phyloP scores from a whole-genome alignment of 225 moss, liverwort and hornwort species.

The Ulota crispa region DNA sequence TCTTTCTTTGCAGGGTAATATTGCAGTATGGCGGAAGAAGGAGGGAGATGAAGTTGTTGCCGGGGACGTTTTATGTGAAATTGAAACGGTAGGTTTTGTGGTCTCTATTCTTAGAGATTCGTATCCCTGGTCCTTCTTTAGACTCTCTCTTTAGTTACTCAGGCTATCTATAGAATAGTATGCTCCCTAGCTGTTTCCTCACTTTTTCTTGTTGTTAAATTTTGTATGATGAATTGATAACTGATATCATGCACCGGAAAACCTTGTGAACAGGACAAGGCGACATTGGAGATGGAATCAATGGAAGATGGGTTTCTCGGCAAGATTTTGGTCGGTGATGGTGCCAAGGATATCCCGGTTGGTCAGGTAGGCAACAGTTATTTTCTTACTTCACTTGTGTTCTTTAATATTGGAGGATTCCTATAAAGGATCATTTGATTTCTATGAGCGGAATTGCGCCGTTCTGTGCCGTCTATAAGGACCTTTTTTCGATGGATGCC shows the following conservation, averaged over 20 bases:
- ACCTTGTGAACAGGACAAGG: conserved; percentile 71
- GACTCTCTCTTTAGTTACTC: neutral
- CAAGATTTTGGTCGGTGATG: conserved; percentile 90
- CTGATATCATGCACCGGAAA: neutral
- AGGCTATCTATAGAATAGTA: neutral
- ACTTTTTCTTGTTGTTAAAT: neutral
- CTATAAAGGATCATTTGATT: neutral
- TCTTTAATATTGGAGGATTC: neutral
- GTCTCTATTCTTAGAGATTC: neutral
- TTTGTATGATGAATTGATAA: neutral
- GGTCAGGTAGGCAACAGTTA: conserved; percentile 50
- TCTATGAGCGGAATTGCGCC: neutral
- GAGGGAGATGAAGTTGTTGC: conserved; percentile 87
- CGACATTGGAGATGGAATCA: conserved; percentile 94
- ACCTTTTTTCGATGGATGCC: neutral
- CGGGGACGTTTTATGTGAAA: conserved; percentile 95
- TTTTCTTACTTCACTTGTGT: neutral
- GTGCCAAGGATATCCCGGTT: conserved; percentile 85
- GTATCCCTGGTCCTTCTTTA: neutral
- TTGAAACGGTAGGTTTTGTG: conserved; percentile 72
- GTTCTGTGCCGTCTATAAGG: neutral
- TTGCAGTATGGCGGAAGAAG: conserved; percentile 78
- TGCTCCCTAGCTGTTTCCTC: neutral
- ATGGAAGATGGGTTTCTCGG: conserved; percentile 96
- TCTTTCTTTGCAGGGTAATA: conserved; percentile 66